Evolutionary conservation across 2,329 filamentous ascomycete genomes (phyloP), one percentile per base, ranked within the genome.

Genomic region (Paecilomyces variotii): DNA sequence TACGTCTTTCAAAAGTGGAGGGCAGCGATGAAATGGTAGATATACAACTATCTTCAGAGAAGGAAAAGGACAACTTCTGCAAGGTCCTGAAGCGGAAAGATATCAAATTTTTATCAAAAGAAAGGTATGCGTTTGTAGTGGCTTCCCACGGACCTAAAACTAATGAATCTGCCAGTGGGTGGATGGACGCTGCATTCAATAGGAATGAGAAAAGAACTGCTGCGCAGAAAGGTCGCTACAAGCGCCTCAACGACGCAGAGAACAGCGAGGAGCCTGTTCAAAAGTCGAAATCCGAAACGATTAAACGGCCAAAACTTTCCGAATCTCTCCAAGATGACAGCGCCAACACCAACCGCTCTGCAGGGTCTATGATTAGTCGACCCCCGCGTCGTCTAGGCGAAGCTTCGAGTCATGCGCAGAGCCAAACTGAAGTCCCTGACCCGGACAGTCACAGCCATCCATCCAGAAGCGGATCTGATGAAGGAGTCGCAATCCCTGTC

Each of bases 141-240:
- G 51, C 28, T 10, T 52, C 32, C 19, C n/a, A 28, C 11, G 25
- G 32, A 35, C 53, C 10, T 25, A 11, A 56, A 62, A 14, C 58
- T 63, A 64, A 59, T 62, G 57, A 28, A 53, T 26, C 19, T 34
- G 25, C 55, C 39, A 76, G 73, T 35, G 57, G 62, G 14, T 72
- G 67, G 65, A 71, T 76, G 68, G 65, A 74, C 35, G 66, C 64
- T 11, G 59, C 63, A 6, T 75, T 76, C 57, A 59, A 59, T 35
- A 65, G 34, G 2, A 55, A 63, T 25, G 57, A 60, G 34, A 61
- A 58, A 3, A 59, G 64, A 5, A 27, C 57, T 25, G 49, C 34
- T 5, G 51, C 55, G 7, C 54, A 57, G 34, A 19, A 26, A 9
- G 64, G 58, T 11, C 56, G 19, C 14, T 9, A 57, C 12, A 71